Evolutionary conservation across 352 stramenopile genomes (phyloP).

Genomic region (Globisporangium ultimum): DNA sequence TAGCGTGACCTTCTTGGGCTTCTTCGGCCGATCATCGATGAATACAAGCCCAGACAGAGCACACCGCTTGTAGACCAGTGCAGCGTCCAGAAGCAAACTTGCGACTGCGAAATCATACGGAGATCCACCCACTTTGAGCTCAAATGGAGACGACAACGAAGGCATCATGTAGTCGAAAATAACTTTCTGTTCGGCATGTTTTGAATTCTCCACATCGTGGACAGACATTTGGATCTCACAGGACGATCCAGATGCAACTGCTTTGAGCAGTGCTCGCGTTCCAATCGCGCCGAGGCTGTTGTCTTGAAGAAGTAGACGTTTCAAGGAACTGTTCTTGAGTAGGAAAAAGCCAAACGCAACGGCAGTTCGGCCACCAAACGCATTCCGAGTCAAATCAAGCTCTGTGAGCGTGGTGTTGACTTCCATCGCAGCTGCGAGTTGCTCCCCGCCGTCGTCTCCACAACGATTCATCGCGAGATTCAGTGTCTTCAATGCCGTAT

Average conservation of each 20-base stretch:
- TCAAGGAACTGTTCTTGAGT: conserved; percentile 36
- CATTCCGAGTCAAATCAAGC: conserved; percentile 62
- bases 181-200: conserved; percentile 16
- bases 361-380: conserved; percentile 44
- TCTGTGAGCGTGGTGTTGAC: conserved; percentile 42
- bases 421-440: conserved; percentile 47
- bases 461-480: conserved; percentile 74
- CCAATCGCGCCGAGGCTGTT: conserved; percentile 56
- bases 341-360: conserved; percentile 64
- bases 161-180: conserved; percentile 62
- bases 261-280: conserved; percentile 46
- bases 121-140: conserved; percentile 43
- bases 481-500: conserved; percentile 37
- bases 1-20: conserved; percentile 23
- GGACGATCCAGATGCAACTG: conserved; percentile 38
- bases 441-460: conserved; percentile 54
- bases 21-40: conserved; percentile 23
- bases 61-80: conserved; percentile 34
- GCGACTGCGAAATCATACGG: conserved; percentile 65
- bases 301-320: conserved; percentile 43
- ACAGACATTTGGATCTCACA: conserved; percentile 61
- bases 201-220: conserved; percentile 37
- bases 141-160: conserved; percentile 54
- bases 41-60: conserved; percentile 46
- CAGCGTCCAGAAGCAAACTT: conserved; percentile 45